phyloP scores from a whole-genome alignment of 495 filamentous ascomycete genomes.

The Hypoxylon lenormandii region DNA sequence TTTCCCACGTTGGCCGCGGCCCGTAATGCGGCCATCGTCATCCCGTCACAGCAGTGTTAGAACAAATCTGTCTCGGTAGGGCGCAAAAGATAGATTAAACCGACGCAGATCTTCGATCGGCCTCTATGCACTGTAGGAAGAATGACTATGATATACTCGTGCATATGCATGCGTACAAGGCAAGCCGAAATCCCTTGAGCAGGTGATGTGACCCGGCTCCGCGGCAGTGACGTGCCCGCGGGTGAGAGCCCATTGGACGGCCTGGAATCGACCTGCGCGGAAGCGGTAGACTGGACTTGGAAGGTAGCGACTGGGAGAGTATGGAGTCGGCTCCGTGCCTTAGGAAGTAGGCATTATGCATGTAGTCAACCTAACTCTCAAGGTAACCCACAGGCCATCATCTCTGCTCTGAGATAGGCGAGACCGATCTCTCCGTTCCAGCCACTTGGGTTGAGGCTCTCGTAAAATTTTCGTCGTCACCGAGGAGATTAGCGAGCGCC shows the following conservation, averaged over 20 bases:
- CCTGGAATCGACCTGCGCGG: slow-evolving; percentile 9
- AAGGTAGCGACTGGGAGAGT: background rate
- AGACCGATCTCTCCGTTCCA: slow-evolving; percentile 20
- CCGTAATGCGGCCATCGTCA: background rate
- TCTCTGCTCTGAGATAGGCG: slow-evolving; percentile 31
- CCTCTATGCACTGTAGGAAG: too few relatives aligned
- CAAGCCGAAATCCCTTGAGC: slow-evolving; percentile 24
- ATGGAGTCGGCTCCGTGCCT: background rate
- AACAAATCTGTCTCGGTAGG: too few relatives aligned
- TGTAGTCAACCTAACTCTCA: slow-evolving; percentile 16
- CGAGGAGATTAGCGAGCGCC: background rate
- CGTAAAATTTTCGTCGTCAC: background rate
- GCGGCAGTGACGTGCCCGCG: background rate
- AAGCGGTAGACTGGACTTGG: background rate
- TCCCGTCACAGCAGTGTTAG: background rate
- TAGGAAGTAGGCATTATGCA: background rate
- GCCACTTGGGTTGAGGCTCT: slow-evolving; percentile 21
- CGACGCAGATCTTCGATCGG: too few relatives aligned
- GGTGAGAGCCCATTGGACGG: background rate
- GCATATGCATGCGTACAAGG: slow-evolving; percentile 8
- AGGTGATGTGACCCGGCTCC: slow-evolving; percentile 4
- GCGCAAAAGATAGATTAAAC: too few relatives aligned
- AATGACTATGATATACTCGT: background rate
- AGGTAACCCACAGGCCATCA: background rate
- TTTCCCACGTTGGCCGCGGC: background rate